Evolutionary conservation across 805 yeast species (phyloP).

Genomic region (Blastobotrys robertii): DNA sequence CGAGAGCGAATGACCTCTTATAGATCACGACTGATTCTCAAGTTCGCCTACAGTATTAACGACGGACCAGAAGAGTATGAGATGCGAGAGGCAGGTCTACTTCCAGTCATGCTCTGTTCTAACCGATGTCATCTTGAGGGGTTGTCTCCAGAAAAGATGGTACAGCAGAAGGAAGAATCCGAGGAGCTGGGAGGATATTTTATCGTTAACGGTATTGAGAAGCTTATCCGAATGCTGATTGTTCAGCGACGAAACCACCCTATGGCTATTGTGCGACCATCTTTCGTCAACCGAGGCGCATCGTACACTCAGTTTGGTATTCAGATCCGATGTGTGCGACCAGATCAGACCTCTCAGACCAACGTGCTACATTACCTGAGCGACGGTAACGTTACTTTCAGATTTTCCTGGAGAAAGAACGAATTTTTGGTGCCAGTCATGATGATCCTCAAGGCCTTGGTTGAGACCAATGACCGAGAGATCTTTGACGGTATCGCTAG

Average conservation of each 20-base stretch:
- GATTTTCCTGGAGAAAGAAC: constrained; percentile 95
- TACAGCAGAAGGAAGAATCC: constrained; percentile 71
- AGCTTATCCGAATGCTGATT: constrained; percentile 91
- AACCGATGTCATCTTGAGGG: constrained; percentile 88
- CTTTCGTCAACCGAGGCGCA: constrained; percentile 90
- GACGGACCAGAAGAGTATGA: constrained; percentile 75
- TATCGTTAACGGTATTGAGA: constrained; percentile 93
- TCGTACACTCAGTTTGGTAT: constrained; percentile 83
- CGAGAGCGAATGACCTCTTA: constrained; percentile 85
- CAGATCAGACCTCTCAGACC: constrained; percentile 96
- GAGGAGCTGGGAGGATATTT: constrained; percentile 97
- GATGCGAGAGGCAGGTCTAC: constrained; percentile 79
- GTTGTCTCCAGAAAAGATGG: constrained; percentile 73
- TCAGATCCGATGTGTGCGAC: constrained; percentile 88
- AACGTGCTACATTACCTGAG: constrained; percentile 92
- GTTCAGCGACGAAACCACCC: constrained; percentile 97
- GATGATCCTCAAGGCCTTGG: constrained; percentile 83
- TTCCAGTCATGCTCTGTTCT: constrained; percentile 85
- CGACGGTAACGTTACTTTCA: constrained; percentile 93
- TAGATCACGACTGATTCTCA: constrained; percentile 66
- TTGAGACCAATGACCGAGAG: constrained; percentile 87
- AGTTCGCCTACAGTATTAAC: constrained; percentile 78
- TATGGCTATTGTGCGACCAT: constrained; percentile 93
- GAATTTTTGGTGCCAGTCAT: constrained; percentile 90
- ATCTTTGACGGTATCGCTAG: constrained; percentile 96